phyloP scores from a whole-genome alignment of 441 rosid genomes.

The Gossypium aridum region DNA sequence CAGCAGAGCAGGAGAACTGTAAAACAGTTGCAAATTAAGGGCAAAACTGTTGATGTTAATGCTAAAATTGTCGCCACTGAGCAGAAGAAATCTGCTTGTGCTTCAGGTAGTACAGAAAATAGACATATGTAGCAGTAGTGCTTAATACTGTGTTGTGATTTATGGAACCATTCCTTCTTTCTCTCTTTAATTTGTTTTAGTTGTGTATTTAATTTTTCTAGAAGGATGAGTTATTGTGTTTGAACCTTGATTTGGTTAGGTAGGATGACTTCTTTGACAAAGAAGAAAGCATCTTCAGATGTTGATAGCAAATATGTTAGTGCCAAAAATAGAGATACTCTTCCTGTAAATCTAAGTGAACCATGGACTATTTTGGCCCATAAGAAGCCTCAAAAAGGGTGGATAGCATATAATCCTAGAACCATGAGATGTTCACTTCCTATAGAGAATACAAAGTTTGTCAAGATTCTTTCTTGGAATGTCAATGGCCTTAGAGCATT shows the following conservation, averaged over 20 bases:
- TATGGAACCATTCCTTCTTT: neutral
- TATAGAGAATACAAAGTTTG: slow-evolving; percentile 31
- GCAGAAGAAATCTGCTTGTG: slow-evolving; percentile 26
- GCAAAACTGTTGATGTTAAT: slow-evolving; percentile 28
- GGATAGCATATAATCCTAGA: slow-evolving; percentile 78
- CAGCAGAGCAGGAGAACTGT: slow-evolving; percentile 32
- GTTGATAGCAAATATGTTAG: slow-evolving; percentile 20
- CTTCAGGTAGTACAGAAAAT: slow-evolving; percentile 28
- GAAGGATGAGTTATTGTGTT: neutral
- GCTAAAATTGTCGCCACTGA: slow-evolving; percentile 18
- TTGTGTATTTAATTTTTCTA: neutral
- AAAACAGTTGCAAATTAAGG: slow-evolving; percentile 25
- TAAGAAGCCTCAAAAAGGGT: slow-evolving; percentile 86
- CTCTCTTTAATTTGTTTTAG: neutral
- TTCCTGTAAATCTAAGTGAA: slow-evolving; percentile 35
- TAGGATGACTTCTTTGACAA: slow-evolving; percentile 17
- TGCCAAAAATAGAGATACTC: slow-evolving; percentile 16
- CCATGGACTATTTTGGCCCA: slow-evolving; percentile 88
- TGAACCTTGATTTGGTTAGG: slow-evolving; percentile 23
- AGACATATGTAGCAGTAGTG: neutral
- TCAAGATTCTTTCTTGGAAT: slow-evolving; percentile 85
- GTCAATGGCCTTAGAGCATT: slow-evolving; percentile 89
- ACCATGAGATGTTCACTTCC: slow-evolving; percentile 68
- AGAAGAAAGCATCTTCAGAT: slow-evolving; percentile 28
- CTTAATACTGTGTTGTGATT: neutral